Base-by-base conservation (phyloP, 257 asterid species). In the Echium plantagineum region DNA sequence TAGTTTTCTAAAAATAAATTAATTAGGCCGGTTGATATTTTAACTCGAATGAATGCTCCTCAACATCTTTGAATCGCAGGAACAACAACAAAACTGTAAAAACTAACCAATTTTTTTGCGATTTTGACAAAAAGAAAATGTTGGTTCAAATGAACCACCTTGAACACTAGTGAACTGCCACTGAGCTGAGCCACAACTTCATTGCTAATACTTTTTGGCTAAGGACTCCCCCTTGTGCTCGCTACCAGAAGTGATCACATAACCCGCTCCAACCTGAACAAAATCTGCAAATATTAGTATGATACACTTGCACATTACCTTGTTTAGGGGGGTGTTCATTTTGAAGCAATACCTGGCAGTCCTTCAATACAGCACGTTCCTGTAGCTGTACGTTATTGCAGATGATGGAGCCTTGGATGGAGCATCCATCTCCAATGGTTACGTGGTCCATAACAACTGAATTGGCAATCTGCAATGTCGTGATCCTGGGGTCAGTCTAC, bases 371-470 rank as follows among this genome's bases (percentile, higher is more conserved):
- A 4, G 83, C 96, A 16, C 96, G 99, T 65, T 93, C 99, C 73
- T 84, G 99, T 72, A 93, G 82, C 81, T 84, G 97, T 17, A 81
- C 97, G 18, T 93, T 86, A 69, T 94, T 86, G 80, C 99, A 93
- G 46, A 93, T 62, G 57, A 89, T 76, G 19, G 97, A 83, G 67
- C 99, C 97, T 81, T 93, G 99, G 62, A 93, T 81, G 9, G 95
- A 81, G 69, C 96, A 89, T 60, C 99, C 99, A 70, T 89, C 99
- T 26, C 86, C 96, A 58, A 93, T 78, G 0, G 85, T 80, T 26
- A 89, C 97, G 71, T 93, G 90, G 83, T 93, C 81, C 97, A 93
- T 80, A 46, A 93, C 78, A 26, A 93, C 82, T n/a, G 99, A 93
- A 74, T 89, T 93, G 31, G 77, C 96, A 65, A 93, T 83, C 99